Base-by-base conservation (phyloP, 805 yeast species). In the Ogataea polymorpha region DNA sequence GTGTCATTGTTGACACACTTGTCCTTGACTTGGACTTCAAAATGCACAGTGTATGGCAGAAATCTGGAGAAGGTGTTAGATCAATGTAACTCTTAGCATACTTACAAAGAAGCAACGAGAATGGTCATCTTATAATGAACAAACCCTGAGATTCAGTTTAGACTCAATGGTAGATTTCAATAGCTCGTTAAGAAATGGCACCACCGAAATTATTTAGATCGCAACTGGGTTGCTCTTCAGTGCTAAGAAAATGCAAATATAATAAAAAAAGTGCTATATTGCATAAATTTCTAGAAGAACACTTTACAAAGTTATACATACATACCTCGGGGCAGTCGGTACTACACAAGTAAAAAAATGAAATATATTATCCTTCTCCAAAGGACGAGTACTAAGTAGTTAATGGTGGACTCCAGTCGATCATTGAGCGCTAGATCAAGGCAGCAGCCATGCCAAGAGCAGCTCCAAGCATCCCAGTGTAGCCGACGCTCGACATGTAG, bases 31-130 rank as follows among this genome's bases (percentile, higher is more conserved):
- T 59, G 58, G 3, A 77, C 72, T 48, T 77, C 78, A 48, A 77
- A 77, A 48, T 82, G 86, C n/a, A 83, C 88, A 3, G 88, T 80
- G 54, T 79, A 79, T 2, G 93, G 93, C 34, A 84, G 66, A 51
- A 83, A 82, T 35, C 84, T 44, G 32, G 34, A 15, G 31, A 34
- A 31, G n/a, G 21, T 32, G 37, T 28, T 27, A 36, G 37, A 21
- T 36, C 31, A 40, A 29, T 20, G 32, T 14, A n/a, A 29, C 3
- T 10, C 21, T 20, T 7, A 2, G 6, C 8, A 40, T 48, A 76
- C 82, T 53, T 71, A 77, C 77, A 84, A 65, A 12, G 91, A 80
- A 12, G 85, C 89, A 20, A 84, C 75, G 31, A 81, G 76, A 18
- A 82, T 67, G 8, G 87, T 78, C 90, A 83, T 83, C 11, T 15